Base-by-base conservation (phyloP, 805 yeast genomes). In the Schwanniomyces yamadae region DNA sequence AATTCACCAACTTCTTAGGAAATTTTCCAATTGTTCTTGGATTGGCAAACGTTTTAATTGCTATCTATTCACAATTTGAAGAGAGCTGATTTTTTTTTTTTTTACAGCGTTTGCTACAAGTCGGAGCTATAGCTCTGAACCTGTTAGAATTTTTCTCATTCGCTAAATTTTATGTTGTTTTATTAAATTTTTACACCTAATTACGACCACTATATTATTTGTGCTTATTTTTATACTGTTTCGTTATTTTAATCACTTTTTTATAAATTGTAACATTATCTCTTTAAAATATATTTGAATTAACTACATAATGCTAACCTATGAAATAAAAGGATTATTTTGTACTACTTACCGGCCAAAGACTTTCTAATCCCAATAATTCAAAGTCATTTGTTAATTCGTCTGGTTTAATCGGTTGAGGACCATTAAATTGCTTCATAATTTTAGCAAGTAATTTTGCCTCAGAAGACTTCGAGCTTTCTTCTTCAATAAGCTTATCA, bases 31-130 rank as follows among this genome's bases (percentile, higher is more conserved):
- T 74, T 22, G 57, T 73, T 30, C 50, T 73, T 37, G 76, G 75
- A 14, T 44, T 67, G 24, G 70, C 77, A 45, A 67, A 70, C 42
- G 58, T 74, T 21, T 52, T 65, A 21, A 52, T 74, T 52, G 74
- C 78, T 5, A 63, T 75, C 37, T 77, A 77, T 55, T 74, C 80
- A 23, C 75, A 69, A 52, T 66, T 68, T 46, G 73, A 68, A 52
- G 72, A 68, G 40, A 62, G 55, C 50, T 68, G 52, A 40, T 28
- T 22, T 16, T 10, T 24, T 25, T 34, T 32, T 33, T 30, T 17
- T 30, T 35, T 39, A 29, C n/a, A 9, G 12, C 15, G 28, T 14
- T 25, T 7, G 8, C 28, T 7, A 25, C 28, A 9, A 9, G 7
- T 25, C 28, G n/a, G n/a, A 7, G 8, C 23, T 25, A 7, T 14